Conservation (phyloP, 208 protist genomes). For the Trypanosoma melophagium region DNA sequence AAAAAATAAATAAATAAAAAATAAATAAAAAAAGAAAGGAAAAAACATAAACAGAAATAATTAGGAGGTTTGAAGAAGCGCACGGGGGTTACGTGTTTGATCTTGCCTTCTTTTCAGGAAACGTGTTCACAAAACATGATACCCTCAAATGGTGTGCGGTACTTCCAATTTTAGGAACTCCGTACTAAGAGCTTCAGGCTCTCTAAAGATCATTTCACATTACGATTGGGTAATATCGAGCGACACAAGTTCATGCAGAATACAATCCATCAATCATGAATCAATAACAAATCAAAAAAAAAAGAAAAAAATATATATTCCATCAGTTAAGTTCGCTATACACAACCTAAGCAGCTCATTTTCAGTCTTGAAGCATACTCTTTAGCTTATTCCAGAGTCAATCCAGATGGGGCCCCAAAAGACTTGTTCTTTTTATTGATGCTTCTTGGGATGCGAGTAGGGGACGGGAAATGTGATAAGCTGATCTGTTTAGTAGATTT, state of each 20-base stretch:
- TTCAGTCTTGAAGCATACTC: constrained; percentile 39
- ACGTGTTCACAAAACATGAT: constrained; percentile 2
- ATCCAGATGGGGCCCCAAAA: constrained; percentile 17
- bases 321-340: constrained; percentile 48
- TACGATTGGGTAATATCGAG: constrained; percentile 32
- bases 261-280: constrained; percentile 41
- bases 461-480: not conserved
- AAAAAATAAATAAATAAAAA: not conserved
- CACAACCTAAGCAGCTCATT: constrained; percentile 41
- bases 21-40: too few species aligned
- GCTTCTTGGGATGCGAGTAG: not conserved
- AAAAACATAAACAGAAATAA: too few species aligned
- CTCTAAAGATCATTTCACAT: not conserved
- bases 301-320: constrained; percentile 1
- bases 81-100: not conserved
- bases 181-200: constrained; percentile 29
- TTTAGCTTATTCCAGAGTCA: too few species aligned
- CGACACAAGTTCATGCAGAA: constrained; percentile 41
- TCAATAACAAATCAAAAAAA: constrained; percentile 32
- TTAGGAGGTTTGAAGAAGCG: too few species aligned
- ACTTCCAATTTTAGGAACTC: constrained; percentile 18
- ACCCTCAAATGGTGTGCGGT: constrained; percentile 8
- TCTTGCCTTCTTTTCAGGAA: not conserved
- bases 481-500: not conserved
- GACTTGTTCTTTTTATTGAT: not conserved